These are phyloP conservation scores for Conoideocrella luteorostrata DNA, from an alignment of 2,329 filamentous ascomycete species.

Conservation along the genomic window DNA sequence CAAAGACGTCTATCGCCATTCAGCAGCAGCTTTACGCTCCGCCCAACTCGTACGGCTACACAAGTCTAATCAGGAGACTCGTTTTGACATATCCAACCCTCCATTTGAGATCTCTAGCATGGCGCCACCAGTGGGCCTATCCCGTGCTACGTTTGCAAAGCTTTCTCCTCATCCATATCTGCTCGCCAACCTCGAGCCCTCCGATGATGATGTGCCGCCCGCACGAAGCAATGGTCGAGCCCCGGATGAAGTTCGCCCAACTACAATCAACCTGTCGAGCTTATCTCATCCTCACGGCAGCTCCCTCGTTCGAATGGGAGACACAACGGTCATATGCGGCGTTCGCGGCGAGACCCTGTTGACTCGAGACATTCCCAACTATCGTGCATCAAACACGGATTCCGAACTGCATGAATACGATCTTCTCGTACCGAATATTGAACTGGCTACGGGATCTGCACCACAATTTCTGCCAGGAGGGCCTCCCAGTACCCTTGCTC, in stretches of 20 bases:
- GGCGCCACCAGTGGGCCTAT: constrained; percentile 33
- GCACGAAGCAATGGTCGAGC: constrained; percentile 76
- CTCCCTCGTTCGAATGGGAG: constrained; percentile 78
- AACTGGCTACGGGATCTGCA: constrained; percentile 83
- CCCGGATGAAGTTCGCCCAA: constrained; percentile 60
- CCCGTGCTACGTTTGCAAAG: constrained; percentile 73
- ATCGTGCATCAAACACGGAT: constrained; percentile 37
- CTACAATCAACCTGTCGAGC: constrained; percentile 75
- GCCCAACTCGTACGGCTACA: too few species aligned
- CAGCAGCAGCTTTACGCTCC: background rate
- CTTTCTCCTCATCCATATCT: constrained; percentile 86
- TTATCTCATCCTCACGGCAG: constrained; percentile 87
- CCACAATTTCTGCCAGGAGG: constrained; percentile 79
- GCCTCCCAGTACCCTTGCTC: constrained; percentile 71
- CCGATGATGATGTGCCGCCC: constrained; percentile 38
- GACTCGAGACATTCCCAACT: constrained; percentile 66
- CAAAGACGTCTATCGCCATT: too few species aligned
- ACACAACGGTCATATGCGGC: constrained; percentile 92
- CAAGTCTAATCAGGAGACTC: too few species aligned
- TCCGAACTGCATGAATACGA: constrained; percentile 55
- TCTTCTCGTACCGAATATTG: constrained; percentile 87
- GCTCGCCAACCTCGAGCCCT: constrained; percentile 74
- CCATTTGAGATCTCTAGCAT: too few species aligned
- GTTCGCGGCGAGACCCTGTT: constrained; percentile 80
- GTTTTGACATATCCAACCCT: too few species aligned